Percentiles rank a stretch among this genome's conserved stretches.
These are phyloP conservation scores for Blastobotrys americana DNA, from an alignment of 805 yeast species.

Conservation along the genomic window DNA sequence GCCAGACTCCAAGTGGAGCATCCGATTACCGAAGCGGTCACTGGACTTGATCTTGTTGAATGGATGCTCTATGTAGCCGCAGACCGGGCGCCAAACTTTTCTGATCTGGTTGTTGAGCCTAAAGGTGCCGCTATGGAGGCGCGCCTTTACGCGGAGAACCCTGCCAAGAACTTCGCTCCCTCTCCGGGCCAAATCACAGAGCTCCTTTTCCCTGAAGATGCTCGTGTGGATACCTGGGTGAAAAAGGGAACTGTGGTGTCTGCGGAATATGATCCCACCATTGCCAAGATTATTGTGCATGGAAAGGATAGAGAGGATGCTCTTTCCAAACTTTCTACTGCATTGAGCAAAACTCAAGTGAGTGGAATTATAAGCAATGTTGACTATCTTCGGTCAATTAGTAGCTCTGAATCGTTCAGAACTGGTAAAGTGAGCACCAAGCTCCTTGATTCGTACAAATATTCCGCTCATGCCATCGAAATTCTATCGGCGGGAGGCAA, in stretches of 20 bases:
- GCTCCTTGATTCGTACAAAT: conserved; percentile 73
- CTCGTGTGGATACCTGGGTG: conserved; percentile 94
- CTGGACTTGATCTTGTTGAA: conserved; percentile 91
- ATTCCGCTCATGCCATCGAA: conserved; percentile 79
- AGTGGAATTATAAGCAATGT: conserved; percentile 85
- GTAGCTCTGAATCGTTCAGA: conserved; percentile 75
- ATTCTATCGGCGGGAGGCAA: conserved; percentile 85
- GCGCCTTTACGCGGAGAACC: conserved; percentile 92
- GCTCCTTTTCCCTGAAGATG: conserved; percentile 80
- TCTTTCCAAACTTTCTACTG: conserved; percentile 63
- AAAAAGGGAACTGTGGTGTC: conserved; percentile 77
- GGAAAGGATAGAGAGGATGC: conserved; percentile 88
- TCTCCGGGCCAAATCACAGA: conserved; percentile 92
- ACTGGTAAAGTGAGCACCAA: conserved; percentile 81
- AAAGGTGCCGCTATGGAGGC: conserved; percentile 96
- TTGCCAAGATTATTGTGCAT: conserved; percentile 93
- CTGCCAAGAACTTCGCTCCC: conserved; percentile 89
- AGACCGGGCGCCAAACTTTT: conserved; percentile 75
- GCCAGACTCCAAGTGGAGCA: conserved; percentile 97
- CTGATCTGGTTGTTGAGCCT: conserved; percentile 43
- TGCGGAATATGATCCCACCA: conserved; percentile 93
- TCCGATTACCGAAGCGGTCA: conserved; percentile 92
- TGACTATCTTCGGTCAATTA: conserved; percentile 82
- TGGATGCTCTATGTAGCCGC: conserved; percentile 95
- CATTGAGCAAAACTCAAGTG: conserved; percentile 78